Conservation (phyloP, 257 asterid species). For the Solanum chmielewskii region DNA sequence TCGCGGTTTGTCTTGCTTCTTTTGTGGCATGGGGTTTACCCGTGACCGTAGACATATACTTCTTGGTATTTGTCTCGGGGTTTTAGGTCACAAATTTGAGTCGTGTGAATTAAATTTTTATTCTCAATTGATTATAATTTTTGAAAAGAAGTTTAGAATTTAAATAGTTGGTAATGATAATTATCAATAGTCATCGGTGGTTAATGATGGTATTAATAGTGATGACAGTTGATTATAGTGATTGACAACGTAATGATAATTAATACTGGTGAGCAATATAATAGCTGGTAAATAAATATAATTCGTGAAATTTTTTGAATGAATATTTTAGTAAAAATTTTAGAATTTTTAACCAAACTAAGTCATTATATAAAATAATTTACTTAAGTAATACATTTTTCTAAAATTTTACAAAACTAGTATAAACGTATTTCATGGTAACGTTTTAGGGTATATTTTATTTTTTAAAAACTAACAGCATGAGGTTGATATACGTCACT, state of each 20-base stretch:
- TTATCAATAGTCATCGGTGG: not conserved
- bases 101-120: not conserved
- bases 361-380: too few species aligned
- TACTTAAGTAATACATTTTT: too few species aligned
- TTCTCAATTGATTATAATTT: too few species aligned
- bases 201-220: not conserved
- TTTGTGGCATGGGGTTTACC: not conserved
- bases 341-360: too few species aligned
- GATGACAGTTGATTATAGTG: not conserved
- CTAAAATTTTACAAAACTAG: too few species aligned
- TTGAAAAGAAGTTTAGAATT: too few species aligned
- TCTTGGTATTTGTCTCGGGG: not conserved
- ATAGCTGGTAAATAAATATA: not conserved
- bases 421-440: too few species aligned
- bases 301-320: not conserved
- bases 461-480: too few species aligned
- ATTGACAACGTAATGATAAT: too few species aligned
- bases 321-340: not conserved
- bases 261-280: not conserved
- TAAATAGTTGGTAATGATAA: not conserved
- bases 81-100: not conserved
- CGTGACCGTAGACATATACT: not conserved
- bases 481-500: too few species aligned
- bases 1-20: slow-evolving; percentile 5
- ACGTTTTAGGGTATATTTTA: too few species aligned